Evolutionary conservation across 192 early-diverging fungal genomes (phyloP), one percentile per base, ranked within the genome.

Genomic region (Diversispora eburnea): DNA sequence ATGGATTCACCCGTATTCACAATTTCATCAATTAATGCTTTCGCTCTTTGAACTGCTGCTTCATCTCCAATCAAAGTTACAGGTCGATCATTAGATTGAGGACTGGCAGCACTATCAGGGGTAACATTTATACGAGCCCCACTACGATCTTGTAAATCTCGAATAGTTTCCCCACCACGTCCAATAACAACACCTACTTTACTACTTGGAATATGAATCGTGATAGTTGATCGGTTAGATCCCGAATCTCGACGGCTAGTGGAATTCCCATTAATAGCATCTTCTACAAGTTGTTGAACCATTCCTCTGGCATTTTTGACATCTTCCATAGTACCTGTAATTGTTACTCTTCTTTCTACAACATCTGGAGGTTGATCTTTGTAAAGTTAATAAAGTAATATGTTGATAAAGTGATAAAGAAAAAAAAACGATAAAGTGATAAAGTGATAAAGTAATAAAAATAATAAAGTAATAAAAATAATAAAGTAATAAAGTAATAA

Each of bases 121-220:
- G 87, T 83, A 22, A 91, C 87, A 73, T 85, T 86, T 73, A 93
- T 88, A n/a, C 86, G 82, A 3, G 90, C 89, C 3, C 89, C 88
- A 62, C 87, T 86, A 42, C 84, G 71, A 55, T 84, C 82, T 78
- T 93, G 89, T 17, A 93, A 82, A 56, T 87, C 85, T 19, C 88
- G 82, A 75, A 93, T 93, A 12, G 85, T 93, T 76, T 93, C 91
- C 13, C 91, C 91, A 51, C 90, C 85, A 43, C 88, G 78, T 20
- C 90, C 90, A 80, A 96, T 96, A 6, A 96, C 89, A 47, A 96
- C 80, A 0, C 94, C 94, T 8, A 96, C 93, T 69, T 89, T 90
- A 63, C 77, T 67, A 41, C 80, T 82, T 19, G 90, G 90, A 67
- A 91, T 86, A 68, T 83, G 78, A 15, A 91, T 86, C 13, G 83